Evolutionary conservation across 805 yeast species (phyloP).

Genomic region (Jamesozyma gamospora): DNA sequence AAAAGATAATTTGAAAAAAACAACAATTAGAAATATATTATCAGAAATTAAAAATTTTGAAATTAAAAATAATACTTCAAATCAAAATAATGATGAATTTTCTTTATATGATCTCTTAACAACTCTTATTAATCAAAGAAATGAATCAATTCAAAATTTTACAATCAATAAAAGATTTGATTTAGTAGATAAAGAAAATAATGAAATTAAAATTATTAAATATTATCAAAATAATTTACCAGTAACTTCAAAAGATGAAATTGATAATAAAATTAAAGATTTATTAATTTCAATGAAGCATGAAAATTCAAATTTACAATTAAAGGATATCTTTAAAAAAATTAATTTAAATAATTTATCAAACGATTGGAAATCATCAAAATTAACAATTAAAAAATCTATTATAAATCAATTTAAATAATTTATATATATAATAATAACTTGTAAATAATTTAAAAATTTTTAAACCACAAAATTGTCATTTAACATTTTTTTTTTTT

Average conservation of each 20-base stretch:
- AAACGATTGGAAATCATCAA: slow-evolving; percentile 32
- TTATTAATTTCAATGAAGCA: slow-evolving; percentile 17
- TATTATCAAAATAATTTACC: slow-evolving; percentile 34
- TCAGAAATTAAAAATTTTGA: slow-evolving; percentile 37
- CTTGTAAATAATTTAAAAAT: too few species aligned
- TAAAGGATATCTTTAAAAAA: slow-evolving; percentile 26
- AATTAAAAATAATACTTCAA: slow-evolving; percentile 31
- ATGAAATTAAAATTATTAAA: slow-evolving; percentile 37
- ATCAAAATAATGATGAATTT: slow-evolving; percentile 24
- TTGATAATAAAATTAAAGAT: slow-evolving; percentile 27
- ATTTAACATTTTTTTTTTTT: too few species aligned
- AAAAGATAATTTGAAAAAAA: slow-evolving; percentile 34
- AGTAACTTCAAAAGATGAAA: slow-evolving; percentile 39
- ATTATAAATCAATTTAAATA: slow-evolving; percentile 23
- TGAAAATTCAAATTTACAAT: slow-evolving; percentile 16
- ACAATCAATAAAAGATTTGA: slow-evolving; percentile 38
- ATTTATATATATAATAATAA: too few species aligned
- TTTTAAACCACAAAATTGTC: too few species aligned
- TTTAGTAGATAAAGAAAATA: slow-evolving; percentile 42
- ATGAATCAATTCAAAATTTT: slow-evolving; percentile 42
- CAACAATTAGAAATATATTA: slow-evolving; percentile 36
- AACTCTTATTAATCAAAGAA: slow-evolving; percentile 41
- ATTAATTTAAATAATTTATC: slow-evolving; percentile 28
- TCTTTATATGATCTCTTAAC: slow-evolving; percentile 30
- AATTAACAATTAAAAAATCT: slow-evolving; percentile 24